Evolutionary conservation across 2,329 filamentous ascomycete species (phyloP), one percentile per base, ranked within the genome.

Genomic region (Calonectria pseudoturangicola): DNA sequence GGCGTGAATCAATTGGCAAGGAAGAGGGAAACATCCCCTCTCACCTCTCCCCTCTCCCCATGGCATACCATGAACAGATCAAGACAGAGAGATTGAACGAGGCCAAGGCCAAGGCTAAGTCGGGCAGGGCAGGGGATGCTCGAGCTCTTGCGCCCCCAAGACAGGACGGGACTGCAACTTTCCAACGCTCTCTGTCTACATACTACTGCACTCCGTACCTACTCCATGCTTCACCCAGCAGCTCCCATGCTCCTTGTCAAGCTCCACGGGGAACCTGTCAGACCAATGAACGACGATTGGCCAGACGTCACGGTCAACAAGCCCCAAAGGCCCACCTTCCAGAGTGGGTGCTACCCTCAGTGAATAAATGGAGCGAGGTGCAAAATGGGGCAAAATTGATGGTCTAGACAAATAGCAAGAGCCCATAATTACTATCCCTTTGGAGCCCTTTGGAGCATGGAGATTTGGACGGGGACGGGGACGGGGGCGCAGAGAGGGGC

Each of bases 251-350:
- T 51, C 30, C 45, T 51, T 51, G 45, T 41, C 47, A 27, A 18
- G 30, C 65, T 67, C 65, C 68, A 71, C 68, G 68, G 68, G 68
- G 68, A 71, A 71, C 68, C 68, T 71, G 68, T 25, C 68, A 71
- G 54, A 65, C 68, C 68, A 71, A 71, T 71, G 47, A 33, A 56
- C 25, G 47, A 50, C 43, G 45, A 62, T 66, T 67, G 64, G 69
- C 63, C 64, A 71, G 69, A 63, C 69, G 56, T 71, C 64, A 39
- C 41, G 69, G 64, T 54, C 33, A 12, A 51, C 16, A 36, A 50
- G 63, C 30, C 63, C 47, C 63, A 66, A 39, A n/a, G 48, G 30
- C 36, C 45, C 54, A 60, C 54, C 41, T 60, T 13, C 33, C 54
- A 43, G 18, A 58, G 54, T 60, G 54, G 50, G 27, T 54, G 47